Base-by-base conservation (phyloP, 2,329 filamentous ascomycete species). In the Colletotrichum brevisporum region DNA sequence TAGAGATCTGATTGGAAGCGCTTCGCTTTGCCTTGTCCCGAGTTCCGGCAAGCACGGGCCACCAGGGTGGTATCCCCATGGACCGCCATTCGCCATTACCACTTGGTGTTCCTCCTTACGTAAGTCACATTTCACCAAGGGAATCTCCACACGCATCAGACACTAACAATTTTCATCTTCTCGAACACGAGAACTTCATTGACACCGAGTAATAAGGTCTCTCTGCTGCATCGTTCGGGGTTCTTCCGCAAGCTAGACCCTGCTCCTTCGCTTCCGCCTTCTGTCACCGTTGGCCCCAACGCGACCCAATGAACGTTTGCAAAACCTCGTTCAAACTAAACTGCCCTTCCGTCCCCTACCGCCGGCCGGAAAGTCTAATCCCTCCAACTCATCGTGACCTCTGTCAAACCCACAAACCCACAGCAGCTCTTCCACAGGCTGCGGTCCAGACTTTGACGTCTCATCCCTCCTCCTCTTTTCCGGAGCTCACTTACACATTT, bases 251-350 rank as follows among this genome's bases (percentile, higher is more conserved):
- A 5, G 47, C 26, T 24, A 39, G 48, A n/a, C 31, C 16, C 12
- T 41, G 18, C 57, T 16, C 43, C 51, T 51, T 63, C 58, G 58
- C 51, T 67, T 68, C 59, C 52, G 65, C 59, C 39, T 68, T 36
- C 59, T 67, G 21, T 57, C 18, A 16, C 24, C 21, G 26, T 15
- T 9, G 18, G 13, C 21, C 43, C 18, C 57, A n/a, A 43, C 27
- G 31, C 16, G 27, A 15, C 15, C 39, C 48, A 36, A 24, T 59
- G 51, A 39, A 24, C 8, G 18, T 43, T 59, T 60, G 36, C 47
- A 45, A 60, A 8, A 26, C 27, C 57, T 60, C 57, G 47, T 60
- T 41, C 47, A 60, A 60, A 27, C 57, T 43, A 60, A 52, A 52
- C 26, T 52, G 27, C 57, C 31, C 27, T 41, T 24, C 47, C 47